Percentiles rank a stretch among this genome's conserved stretches.
These are phyloP conservation scores for Phaeomoniella chlamydospora DNA, from an alignment of 2,329 filamentous ascomycete species.

Conservation along the genomic window DNA sequence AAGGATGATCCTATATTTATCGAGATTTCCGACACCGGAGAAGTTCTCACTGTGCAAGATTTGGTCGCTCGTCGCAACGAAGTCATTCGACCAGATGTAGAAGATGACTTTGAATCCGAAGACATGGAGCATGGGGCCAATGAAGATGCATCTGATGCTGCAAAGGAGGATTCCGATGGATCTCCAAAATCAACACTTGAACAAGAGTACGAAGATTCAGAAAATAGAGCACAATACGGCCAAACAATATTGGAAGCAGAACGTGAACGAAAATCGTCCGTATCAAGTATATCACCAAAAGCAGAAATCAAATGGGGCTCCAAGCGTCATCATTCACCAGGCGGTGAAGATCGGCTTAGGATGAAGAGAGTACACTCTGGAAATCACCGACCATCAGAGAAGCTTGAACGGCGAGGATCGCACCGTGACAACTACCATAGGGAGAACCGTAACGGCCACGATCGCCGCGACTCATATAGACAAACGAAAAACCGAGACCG, in stretches of 20 bases:
- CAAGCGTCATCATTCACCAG: background rate
- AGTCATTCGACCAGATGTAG: slow-evolving; percentile 13
- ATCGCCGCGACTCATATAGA: background rate
- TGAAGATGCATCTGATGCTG: background rate
- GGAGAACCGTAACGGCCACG: background rate
- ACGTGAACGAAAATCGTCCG: background rate
- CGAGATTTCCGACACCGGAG: slow-evolving; percentile 25
- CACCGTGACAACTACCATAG: background rate
- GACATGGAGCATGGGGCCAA: slow-evolving; percentile 2
- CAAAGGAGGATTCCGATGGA: background rate
- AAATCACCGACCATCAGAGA: background rate
- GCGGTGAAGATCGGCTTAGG: background rate
- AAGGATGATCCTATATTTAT: slow-evolving; percentile 35
- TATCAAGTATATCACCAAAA: background rate
- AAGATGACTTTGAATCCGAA: slow-evolving; percentile 11
- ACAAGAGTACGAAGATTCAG: slow-evolving; percentile 1
- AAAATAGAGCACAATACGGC: background rate
- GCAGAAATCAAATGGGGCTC: background rate
- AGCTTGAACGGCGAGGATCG: background rate
- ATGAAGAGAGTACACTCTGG: background rate
- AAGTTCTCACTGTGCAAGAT: slow-evolving; percentile 26
- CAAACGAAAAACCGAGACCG: background rate
- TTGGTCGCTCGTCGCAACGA: slow-evolving; percentile 22
- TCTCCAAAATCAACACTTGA: background rate
- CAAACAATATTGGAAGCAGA: background rate